phyloP scores from a whole-genome alignment of 805 yeast genomes.

The Ogataea ganodermae region DNA sequence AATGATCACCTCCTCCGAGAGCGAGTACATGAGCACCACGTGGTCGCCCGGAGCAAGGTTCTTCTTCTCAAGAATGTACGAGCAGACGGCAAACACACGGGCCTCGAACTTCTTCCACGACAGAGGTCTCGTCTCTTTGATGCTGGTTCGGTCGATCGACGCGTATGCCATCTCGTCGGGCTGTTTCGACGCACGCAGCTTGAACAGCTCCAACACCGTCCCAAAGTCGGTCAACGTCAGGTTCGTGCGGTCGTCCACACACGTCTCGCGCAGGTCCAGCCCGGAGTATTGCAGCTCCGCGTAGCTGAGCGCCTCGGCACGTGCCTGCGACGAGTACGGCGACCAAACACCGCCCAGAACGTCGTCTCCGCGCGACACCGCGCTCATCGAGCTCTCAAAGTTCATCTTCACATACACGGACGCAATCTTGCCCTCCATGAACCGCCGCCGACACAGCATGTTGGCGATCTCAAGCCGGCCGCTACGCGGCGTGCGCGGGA shows the following conservation, averaged over 20 bases:
- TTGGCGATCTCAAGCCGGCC: conserved; percentile 94
- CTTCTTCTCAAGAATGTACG: conserved; percentile 67
- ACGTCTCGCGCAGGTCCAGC: conserved; percentile 72
- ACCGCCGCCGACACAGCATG: conserved; percentile 75
- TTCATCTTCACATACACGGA: conserved; percentile 83
- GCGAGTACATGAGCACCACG: conserved; percentile 80
- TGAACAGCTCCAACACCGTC: conserved; percentile 70
- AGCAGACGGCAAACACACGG: conserved; percentile 72
- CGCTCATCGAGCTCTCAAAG: conserved; percentile 59
- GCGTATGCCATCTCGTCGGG: conserved; percentile 81
- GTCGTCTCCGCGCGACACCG: conserved; percentile 75
- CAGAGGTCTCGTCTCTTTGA: conserved; percentile 50
- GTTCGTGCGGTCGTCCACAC: conserved; percentile 75
- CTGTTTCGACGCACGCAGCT: conserved; percentile 72
- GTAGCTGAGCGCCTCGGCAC: conserved; percentile 60
- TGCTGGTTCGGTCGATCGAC: conserved; percentile 40
- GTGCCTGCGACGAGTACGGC: conserved; percentile 63
- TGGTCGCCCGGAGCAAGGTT: conserved; percentile 65
- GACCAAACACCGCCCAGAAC: conserved; percentile 84
- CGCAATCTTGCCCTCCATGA: conserved; percentile 75
- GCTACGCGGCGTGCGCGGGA: conserved; percentile 81
- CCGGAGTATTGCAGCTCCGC: conserved; percentile 80
- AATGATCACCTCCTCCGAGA: conserved; percentile 82
- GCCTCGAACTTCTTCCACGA: conserved; percentile 85
- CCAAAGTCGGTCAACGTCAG: conserved; percentile 73